Conservation (phyloP, 805 yeast genomes). For the Yarrowia bubula region DNA sequence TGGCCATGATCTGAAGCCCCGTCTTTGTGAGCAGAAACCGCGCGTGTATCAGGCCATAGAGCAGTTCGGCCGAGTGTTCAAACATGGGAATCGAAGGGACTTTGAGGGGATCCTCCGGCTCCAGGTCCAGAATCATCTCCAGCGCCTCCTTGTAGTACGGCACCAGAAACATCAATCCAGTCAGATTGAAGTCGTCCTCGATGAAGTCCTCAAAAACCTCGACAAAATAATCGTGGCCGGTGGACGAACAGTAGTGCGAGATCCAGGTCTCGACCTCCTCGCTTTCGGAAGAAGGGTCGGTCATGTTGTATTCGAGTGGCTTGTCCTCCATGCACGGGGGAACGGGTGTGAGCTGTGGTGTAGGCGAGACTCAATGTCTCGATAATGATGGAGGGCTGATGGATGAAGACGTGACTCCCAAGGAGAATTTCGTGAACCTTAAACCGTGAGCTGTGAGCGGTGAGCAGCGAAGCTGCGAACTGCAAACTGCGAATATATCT, state of each 20-base stretch:
- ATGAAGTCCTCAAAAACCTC: constrained; percentile 90
- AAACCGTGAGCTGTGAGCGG: no score
- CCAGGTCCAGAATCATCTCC: constrained; percentile 86
- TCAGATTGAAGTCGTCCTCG: constrained; percentile 93
- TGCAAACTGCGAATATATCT: no score
- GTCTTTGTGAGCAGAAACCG: constrained; percentile 84
- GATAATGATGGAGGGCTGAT: no score
- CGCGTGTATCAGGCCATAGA: constrained; percentile 93
- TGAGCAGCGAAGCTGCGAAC: no score
- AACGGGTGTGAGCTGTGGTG: no score
- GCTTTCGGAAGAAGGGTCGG: constrained; percentile 32
- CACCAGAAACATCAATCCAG: constrained; percentile 81
- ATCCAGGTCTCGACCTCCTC: constrained; percentile 73
- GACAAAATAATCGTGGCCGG: constrained; percentile 87
- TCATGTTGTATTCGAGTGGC: constrained; percentile 18
- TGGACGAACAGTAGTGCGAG: constrained; percentile 69
- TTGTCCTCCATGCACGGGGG: constrained; percentile 1
- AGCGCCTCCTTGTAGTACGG: constrained; percentile 90
- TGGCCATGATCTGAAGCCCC: constrained; percentile 83
- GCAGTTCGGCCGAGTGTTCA: constrained; percentile 85
- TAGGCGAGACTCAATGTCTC: no score
- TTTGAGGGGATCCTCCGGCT: constrained; percentile 55
- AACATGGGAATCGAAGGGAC: constrained; percentile 70
- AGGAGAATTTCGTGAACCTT: no score
- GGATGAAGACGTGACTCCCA: no score